Evolutionary conservation across 495 filamentous ascomycete species (phyloP).

Genomic region (Hypoxylon lienhwacheense): DNA sequence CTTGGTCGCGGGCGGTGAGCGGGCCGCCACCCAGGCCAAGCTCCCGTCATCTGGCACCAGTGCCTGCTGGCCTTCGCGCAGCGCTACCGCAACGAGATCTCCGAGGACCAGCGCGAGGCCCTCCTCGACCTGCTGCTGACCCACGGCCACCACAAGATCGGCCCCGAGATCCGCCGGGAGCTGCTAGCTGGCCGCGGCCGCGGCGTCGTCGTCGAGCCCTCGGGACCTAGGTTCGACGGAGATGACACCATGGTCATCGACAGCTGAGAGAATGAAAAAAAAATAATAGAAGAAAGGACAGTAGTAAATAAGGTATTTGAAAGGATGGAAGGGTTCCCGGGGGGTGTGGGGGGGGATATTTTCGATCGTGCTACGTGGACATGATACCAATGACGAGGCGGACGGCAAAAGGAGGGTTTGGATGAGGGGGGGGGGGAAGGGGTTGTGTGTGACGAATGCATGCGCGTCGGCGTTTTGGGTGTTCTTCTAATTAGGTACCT

Average conservation of each 20-base stretch:
- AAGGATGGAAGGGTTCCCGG: background rate
- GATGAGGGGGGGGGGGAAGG: too few species aligned
- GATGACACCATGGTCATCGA: constrained; percentile 88
- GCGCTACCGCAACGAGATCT: constrained; percentile 79
- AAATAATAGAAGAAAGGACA: too few species aligned
- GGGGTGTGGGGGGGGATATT: background rate
- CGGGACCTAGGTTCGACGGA: constrained; percentile 58
- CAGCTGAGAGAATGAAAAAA: constrained; percentile 20
- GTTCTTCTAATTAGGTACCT: too few species aligned
- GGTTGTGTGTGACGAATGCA: too few species aligned
- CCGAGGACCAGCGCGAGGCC: constrained; percentile 76
- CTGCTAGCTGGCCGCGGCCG: constrained; percentile 85
- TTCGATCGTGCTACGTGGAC: constrained; percentile 1
- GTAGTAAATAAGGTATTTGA: too few species aligned
- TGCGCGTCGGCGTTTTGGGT: constrained; percentile 30
- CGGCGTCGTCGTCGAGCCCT: constrained; percentile 67
- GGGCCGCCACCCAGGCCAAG: constrained; percentile 56
- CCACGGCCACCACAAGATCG: constrained; percentile 85
- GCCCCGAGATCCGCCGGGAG: constrained; percentile 89
- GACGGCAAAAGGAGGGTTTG: too few species aligned
- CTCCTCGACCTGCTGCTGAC: constrained; percentile 84
- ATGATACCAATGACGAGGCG: constrained; percentile 32
- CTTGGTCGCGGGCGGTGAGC: constrained; percentile 52
- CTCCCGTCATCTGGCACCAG: constrained; percentile 92
- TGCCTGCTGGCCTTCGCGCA: constrained; percentile 83